A percentile compares a stretch with the other conserved stretches of the same genome.
Conservation (phyloP, 2,329 filamentous ascomycete genomes). For the Sporothrix curviconia region DNA sequence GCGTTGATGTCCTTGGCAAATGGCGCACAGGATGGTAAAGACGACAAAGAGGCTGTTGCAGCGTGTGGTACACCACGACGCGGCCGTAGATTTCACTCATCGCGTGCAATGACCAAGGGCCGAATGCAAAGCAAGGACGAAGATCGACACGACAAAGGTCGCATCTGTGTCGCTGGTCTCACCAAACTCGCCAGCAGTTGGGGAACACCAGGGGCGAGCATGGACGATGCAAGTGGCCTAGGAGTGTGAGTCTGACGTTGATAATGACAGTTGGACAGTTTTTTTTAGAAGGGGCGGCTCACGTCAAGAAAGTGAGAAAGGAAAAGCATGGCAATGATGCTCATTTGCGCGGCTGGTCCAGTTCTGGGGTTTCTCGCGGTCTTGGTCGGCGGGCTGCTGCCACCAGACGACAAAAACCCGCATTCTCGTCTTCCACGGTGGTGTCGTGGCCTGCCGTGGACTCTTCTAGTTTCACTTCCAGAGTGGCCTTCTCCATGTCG, state of each 20-base stretch:
- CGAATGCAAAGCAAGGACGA: slow-evolving; percentile 34
- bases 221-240: slow-evolving; percentile 1
- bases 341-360: background rate
- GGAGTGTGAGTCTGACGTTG: background rate
- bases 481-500: background rate
- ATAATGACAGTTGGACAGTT: background rate
- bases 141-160: slow-evolving; percentile 16
- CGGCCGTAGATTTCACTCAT: slow-evolving; percentile 54
- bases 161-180: slow-evolving; percentile 3
- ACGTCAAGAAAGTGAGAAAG: background rate
- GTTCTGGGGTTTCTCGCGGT: background rate
- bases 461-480: background rate
- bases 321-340: background rate
- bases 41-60: slow-evolving; percentile 35
- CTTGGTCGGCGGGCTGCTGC: background rate
- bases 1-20: slow-evolving; percentile 41
- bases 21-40: slow-evolving; percentile 36
- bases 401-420: background rate
- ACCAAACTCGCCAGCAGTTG: slow-evolving; percentile 14
- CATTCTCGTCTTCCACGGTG: background rate
- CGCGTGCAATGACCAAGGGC: slow-evolving; percentile 53
- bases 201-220: slow-evolving; percentile 13
- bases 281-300: background rate
- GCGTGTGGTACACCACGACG: slow-evolving; percentile 35
- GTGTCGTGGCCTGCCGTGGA: too few relatives aligned